These are phyloP conservation scores for Colletotrichum theobromicola DNA, from an alignment of 2,329 filamentous ascomycete species.

Conservation along the genomic window DNA sequence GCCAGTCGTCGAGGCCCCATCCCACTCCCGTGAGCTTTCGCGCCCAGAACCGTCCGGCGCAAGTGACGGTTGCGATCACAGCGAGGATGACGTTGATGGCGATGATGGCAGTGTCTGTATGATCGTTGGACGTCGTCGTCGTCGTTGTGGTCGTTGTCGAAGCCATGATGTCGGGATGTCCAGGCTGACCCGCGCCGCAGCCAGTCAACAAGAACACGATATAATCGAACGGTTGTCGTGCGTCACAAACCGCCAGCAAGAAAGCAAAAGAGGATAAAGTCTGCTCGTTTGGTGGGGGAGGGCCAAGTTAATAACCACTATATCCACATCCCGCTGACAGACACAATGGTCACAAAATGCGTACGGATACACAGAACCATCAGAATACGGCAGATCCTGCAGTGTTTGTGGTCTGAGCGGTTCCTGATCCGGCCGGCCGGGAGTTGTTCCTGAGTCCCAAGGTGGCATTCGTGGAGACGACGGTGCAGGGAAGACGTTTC, in stretches of 20 bases:
- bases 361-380: neutral
- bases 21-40: slow-evolving; percentile 1
- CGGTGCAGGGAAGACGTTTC: neutral
- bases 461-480: neutral
- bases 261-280: neutral
- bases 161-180: neutral
- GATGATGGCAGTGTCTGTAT: neutral
- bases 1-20: slow-evolving; percentile 6
- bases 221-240: neutral
- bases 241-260: neutral
- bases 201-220: neutral
- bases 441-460: neutral
- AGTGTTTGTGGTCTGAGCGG: neutral
- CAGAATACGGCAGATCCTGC: neutral
- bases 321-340: neutral
- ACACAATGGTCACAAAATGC: neutral
- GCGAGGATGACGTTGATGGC: slow-evolving; percentile 1
- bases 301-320: neutral
- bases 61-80: neutral
- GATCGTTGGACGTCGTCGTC: neutral
- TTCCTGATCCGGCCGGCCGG: neutral
- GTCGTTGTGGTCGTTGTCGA: neutral
- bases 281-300: neutral
- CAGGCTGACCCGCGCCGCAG: neutral
- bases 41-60: neutral